Base-by-base conservation (phyloP, 345 rosid genomes). In the Hibiscus trionum region DNA sequence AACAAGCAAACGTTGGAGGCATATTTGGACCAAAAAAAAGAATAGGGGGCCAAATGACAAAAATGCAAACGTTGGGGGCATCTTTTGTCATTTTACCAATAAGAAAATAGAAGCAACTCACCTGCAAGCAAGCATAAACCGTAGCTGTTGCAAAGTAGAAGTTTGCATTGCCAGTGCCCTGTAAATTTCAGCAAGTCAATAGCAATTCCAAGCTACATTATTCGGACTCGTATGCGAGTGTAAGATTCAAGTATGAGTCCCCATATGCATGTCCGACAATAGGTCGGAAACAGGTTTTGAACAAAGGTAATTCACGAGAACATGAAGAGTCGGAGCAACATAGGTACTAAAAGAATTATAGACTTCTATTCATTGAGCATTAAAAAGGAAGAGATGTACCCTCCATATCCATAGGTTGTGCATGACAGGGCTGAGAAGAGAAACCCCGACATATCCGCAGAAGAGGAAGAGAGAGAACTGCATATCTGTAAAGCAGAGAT, bases 131-230 rank as follows among this genome's bases (percentile, higher is more conserved):
- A n/a, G 96, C 92, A 66, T 90, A 95, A 24, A 87, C 96, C 49
- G 90, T 90, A 19, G 91, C 96, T n/a, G 93, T 95, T 67, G 91
- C 97, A 73, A 83, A 95, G 80, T 95, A 92, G 82, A 95, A 95
- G 87, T 95, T 95, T 55, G 98, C 98, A 72, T 92, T 95, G 64
- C 99, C 99, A 2, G 98, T 92, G 35, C 99, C 99, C 98, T 95
- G 84, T 62, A 78, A 78, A 69, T 72, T 77, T 78, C 42, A 66
- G 19, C 24, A 31, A 74, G 17, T 61, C 35, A 19, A 74, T 71
- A 69, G 74, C 66, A 17, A 74, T 57, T 31, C 72, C 1, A 56
- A 56, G 27, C 29, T 56, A 56, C 12, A 5, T 19, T 19, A 21
- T 11, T 56, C 29, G 1, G 29, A 56, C 60, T 55, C n/a, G 1